Evolutionary conservation across 371 early-diverging fungal genomes (phyloP), one percentile per base, ranked within the genome.

Genomic region (Rhizopus delemar): DNA sequence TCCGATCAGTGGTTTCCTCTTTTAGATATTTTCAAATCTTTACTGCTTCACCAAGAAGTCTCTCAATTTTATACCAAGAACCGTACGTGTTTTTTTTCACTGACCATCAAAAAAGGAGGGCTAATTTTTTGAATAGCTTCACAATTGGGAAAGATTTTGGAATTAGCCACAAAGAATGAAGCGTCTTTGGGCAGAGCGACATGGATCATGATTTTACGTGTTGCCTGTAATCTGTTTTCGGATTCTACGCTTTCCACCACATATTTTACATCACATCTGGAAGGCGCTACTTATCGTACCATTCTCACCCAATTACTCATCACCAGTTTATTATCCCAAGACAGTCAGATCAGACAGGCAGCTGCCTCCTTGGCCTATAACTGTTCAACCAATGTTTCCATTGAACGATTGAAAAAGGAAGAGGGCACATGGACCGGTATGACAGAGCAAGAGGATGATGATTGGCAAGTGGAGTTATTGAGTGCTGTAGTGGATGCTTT

Each of bases 311-410:
- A 83, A 16, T 63, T 89, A 0, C 58, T 90, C 9, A 73, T 91
- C 34, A 80, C 79, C 8, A 80, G 80, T 7, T 70, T 90, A 7
- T 65, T 90, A 9, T 78, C 84, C 0, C 34, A 74, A 7, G 84
- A 87, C n/a, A 53, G 63, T 3, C 66, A 76, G 16, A 80, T 90
- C 0, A 77, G 88, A 8, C 86, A 86, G 61, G 76, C 81, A 7
- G 88, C 90, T 0, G 85, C 89, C 0, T 79, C 87, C 1, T 66
- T 90, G 31, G 89, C 86, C 0, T 90, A 85, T 61, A 86, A 92
- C 49, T 80, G 85, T 65, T 72, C 83, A 0, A 77, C 77, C 39
- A 70, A 73, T 38, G 60, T 85, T 12, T 77, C 82, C 3, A 60
- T 58, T 16, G 80, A 80, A 43, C 72, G 77, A n/a, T 45, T 71